Evolutionary conservation across 108 stramenopile species (phyloP).

Genomic region (Pseudonitzschia delicatissima): DNA sequence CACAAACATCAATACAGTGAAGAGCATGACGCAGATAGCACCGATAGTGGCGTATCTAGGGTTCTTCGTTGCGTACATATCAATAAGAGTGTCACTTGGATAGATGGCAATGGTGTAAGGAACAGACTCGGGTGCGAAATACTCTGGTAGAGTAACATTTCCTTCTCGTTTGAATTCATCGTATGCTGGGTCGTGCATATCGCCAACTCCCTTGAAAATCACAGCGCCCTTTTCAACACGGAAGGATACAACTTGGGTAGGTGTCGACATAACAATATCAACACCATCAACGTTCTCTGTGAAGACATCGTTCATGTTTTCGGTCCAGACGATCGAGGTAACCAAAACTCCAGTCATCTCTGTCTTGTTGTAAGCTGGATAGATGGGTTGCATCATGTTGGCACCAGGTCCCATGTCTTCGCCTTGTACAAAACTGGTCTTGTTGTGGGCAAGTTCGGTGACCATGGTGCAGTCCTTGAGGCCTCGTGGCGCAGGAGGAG

Average conservation of each 20-base stretch:
- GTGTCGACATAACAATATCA: constrained; percentile 26
- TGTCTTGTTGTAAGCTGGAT: constrained; percentile 17
- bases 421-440: background rate
- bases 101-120: constrained; percentile 29
- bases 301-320: constrained; percentile 21
- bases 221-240: constrained; percentile 17
- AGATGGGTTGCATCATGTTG: constrained; percentile 33
- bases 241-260: constrained; percentile 5
- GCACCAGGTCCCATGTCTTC: constrained; percentile 11
- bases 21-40: constrained; percentile 33
- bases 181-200: constrained; percentile 27
- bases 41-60: constrained; percentile 31
- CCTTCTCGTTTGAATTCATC: background rate
- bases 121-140: constrained; percentile 7
- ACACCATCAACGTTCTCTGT: constrained; percentile 28
- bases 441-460: constrained; percentile 1
- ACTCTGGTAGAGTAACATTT: background rate
- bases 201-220: constrained; percentile 20
- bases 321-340: constrained; percentile 22
- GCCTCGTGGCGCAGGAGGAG: background rate
- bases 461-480: constrained; percentile 4
- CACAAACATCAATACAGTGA: constrained; percentile 40
- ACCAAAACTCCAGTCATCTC: constrained; percentile 20
- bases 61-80: constrained; percentile 35
- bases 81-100: constrained; percentile 30